Evolutionary conservation across 352 stramenopile species (phyloP), one percentile per base, ranked within the genome.

Genomic region (Plasmopara muralis): DNA sequence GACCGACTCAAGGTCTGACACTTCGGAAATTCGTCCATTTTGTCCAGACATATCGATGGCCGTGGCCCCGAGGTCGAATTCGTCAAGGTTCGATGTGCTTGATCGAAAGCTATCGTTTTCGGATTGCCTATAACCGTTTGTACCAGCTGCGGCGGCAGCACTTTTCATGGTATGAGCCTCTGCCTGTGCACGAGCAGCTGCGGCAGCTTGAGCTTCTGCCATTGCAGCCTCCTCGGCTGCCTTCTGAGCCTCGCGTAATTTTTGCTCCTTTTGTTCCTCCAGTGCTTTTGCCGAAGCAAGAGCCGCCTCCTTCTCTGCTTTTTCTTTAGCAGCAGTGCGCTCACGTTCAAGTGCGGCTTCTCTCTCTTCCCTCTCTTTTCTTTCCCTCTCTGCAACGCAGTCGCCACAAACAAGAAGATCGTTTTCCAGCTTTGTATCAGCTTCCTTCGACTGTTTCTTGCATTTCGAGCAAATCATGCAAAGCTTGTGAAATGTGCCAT

Each of bases 381-480:
- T 77, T 4, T 25, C 20, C 20, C 20, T 25, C 20, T 25, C 20
- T 3, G 65, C 66, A 18, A 74, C 51, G 34, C 81, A 92, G 9
- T 66, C 55, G 20, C 66, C 69, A 45, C 78, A 91, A 37, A 85
- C 49, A 20, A 91, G 56, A 30, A 68, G 45, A 16, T 88, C 76
- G 13, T 77, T 67, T 31, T 84, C 61, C 20, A 89, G 45, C 50
- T 73, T 77, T 2, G 72, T 62, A 50, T 64, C 68, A 50, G 61
- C 62, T 71, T 92, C 78, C 58, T 82, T 75, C 1, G 79, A 60
- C 12, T 84, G 59, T 54, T 89, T 87, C 18, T 75, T 63, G 58
- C 78, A 92, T 30, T 74, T 58, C 0, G 77, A 82, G 58, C 81
- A 92, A 29, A 83, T 46, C 77, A 92, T 89, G 46, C 81, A 92